A percentile compares a stretch with the other conserved stretches of the same genome.
These are phyloP conservation scores for Clavispora vitiphila DNA, from an alignment of 805 yeast species.

Conservation along the genomic window DNA sequence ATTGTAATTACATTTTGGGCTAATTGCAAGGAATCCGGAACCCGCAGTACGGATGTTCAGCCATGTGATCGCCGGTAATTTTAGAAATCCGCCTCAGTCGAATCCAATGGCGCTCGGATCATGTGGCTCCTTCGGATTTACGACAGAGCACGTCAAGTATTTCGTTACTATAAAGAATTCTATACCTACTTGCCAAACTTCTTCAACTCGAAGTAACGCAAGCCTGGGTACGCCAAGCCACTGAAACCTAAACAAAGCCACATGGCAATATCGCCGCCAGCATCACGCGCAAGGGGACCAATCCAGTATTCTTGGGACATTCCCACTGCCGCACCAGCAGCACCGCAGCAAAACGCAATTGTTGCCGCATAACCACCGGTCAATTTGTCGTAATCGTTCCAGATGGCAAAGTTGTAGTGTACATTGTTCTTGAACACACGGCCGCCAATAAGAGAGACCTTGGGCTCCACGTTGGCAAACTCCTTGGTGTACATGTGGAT, in stretches of 20 bases:
- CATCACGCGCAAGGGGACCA: constrained; percentile 63
- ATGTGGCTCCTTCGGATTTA: no score
- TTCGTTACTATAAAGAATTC: no score
- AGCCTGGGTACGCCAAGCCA: constrained; percentile 55
- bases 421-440: constrained; percentile 2
- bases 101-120: no score
- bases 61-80: no score
- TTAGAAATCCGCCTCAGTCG: no score
- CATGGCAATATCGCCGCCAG: constrained; percentile 71
- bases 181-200: constrained; percentile 26
- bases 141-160: no score
- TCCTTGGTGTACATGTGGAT: constrained; percentile 29
- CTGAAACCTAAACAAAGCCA: constrained; percentile 73
- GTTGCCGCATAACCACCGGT: constrained; percentile 73
- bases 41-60: no score
- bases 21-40: no score
- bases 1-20: no score
- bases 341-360: constrained; percentile 60
- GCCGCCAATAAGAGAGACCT: constrained; percentile 5
- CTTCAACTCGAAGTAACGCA: constrained; percentile 63
- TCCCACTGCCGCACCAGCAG: constrained; percentile 78
- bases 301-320: constrained; percentile 84
- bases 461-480: constrained; percentile 1
- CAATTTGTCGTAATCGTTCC: constrained; percentile 59
- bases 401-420: constrained; percentile 31